These are phyloP conservation scores for Erodium maritimum DNA, from an alignment of 345 rosid species.

Conservation along the genomic window DNA sequence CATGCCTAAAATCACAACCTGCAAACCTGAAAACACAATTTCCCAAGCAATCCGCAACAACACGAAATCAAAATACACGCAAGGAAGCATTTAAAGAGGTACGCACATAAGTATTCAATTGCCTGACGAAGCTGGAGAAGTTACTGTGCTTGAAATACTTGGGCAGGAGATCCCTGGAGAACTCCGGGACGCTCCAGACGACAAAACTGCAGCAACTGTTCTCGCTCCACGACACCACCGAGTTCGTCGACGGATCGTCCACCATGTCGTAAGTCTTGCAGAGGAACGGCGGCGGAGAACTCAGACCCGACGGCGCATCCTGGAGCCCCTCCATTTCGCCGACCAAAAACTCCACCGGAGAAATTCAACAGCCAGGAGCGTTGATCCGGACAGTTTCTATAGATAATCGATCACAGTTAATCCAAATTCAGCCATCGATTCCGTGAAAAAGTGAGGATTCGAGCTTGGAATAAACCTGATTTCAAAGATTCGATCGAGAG, in stretches of 20 bases:
- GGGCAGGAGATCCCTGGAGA: constrained; percentile 35
- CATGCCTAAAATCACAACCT: too few relatives aligned
- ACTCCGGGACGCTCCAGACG: constrained; percentile 41
- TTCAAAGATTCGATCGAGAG: too few relatives aligned
- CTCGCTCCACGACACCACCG: constrained; percentile 41
- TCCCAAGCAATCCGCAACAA: too few relatives aligned
- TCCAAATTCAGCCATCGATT: too few relatives aligned
- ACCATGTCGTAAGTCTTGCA: constrained; percentile 48
- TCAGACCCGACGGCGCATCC: constrained; percentile 21
- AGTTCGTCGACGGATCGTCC: constrained; percentile 34
- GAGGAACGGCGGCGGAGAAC: constrained; percentile 41
- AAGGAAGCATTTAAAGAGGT: background rate
- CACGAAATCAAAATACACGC: too few relatives aligned
- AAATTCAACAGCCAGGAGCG: too few relatives aligned
- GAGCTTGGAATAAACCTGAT: too few relatives aligned
- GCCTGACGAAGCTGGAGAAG: constrained; percentile 56
- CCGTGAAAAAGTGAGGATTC: too few relatives aligned
- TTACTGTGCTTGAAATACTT: constrained; percentile 53
- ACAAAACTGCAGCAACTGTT: constrained; percentile 40
- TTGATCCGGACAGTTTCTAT: too few relatives aligned
- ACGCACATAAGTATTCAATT: constrained; percentile 50
- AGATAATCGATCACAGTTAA: too few relatives aligned
- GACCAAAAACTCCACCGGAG: too few relatives aligned
- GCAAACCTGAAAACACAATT: too few relatives aligned
- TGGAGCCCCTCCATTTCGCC: constrained; percentile 23